phyloP scores from a whole-genome alignment of 805 yeast species.

The Ogataea ganodermae region DNA sequence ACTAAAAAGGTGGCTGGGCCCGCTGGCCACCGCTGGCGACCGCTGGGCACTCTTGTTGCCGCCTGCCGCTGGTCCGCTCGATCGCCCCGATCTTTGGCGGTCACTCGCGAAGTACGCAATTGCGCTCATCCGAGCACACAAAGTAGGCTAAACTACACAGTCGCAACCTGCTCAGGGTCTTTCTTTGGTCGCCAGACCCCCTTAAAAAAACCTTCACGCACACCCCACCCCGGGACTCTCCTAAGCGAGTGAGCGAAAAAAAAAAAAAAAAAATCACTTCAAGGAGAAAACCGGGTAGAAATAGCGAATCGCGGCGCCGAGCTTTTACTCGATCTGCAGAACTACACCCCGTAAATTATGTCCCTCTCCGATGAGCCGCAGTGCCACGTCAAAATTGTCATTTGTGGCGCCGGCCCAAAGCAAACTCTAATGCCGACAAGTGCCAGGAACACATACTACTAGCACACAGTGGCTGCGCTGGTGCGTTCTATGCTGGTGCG shows the following conservation, averaged over 20 bases:
- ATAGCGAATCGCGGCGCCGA: constrained; percentile 4
- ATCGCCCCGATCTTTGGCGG: too few relatives aligned
- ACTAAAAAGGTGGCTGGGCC: too few relatives aligned
- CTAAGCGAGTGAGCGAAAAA: constrained; percentile 4
- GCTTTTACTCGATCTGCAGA: background rate
- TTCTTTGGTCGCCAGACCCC: background rate
- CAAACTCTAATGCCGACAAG: background rate
- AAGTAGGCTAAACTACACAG: background rate
- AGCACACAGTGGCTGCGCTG: background rate
- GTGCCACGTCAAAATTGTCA: background rate
- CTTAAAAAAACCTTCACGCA: background rate
- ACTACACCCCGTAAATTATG: constrained; percentile 4
- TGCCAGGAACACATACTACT: too few relatives aligned
- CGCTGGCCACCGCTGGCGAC: too few relatives aligned
- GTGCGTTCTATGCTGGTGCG: too few relatives aligned
- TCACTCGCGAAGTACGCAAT: too few relatives aligned
- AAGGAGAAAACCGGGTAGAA: constrained; percentile 11
- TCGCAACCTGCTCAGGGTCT: too few relatives aligned
- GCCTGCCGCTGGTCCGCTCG: too few relatives aligned
- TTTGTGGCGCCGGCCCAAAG: background rate
- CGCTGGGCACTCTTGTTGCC: too few relatives aligned
- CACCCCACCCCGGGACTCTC: background rate
- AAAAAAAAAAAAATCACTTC: background rate
- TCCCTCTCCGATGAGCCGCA: constrained; percentile 2
- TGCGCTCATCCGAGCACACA: background rate